Conservation (phyloP, 257 asterid genomes). For the Apocynum venetum region DNA sequence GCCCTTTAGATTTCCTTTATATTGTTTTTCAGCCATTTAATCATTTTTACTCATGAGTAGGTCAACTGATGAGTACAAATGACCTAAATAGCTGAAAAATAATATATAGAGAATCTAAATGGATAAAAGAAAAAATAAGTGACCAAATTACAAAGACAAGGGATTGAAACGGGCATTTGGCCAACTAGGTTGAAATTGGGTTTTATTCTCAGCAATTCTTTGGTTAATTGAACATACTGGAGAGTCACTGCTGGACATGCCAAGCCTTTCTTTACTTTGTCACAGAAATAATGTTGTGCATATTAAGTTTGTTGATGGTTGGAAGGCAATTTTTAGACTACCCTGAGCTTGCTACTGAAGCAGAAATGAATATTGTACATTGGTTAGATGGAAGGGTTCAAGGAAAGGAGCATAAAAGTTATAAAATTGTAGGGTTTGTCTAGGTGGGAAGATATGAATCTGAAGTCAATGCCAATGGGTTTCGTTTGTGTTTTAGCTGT, state of each 20-base stretch:
- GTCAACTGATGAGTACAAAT: too few relatives aligned
- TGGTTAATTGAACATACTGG: background rate
- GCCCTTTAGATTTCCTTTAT: too few relatives aligned
- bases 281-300: background rate
- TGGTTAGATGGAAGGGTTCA: background rate
- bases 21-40: too few relatives aligned
- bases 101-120: too few relatives aligned
- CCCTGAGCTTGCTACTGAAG: background rate
- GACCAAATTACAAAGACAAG: too few relatives aligned
- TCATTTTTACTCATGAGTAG: too few relatives aligned
- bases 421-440: background rate
- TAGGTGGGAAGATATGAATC: background rate
- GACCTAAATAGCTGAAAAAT: too few relatives aligned
- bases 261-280: background rate
- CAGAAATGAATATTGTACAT: background rate
- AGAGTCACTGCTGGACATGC: background rate
- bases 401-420: background rate
- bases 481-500: background rate
- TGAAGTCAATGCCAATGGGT: background rate
- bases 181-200: background rate
- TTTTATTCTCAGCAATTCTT: background rate
- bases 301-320: background rate
- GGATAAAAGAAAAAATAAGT: too few relatives aligned
- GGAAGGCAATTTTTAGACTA: too few relatives aligned
- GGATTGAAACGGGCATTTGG: too few relatives aligned